Base-by-base conservation (phyloP, 345 rosid species). In the Clarkia xantiana region DNA sequence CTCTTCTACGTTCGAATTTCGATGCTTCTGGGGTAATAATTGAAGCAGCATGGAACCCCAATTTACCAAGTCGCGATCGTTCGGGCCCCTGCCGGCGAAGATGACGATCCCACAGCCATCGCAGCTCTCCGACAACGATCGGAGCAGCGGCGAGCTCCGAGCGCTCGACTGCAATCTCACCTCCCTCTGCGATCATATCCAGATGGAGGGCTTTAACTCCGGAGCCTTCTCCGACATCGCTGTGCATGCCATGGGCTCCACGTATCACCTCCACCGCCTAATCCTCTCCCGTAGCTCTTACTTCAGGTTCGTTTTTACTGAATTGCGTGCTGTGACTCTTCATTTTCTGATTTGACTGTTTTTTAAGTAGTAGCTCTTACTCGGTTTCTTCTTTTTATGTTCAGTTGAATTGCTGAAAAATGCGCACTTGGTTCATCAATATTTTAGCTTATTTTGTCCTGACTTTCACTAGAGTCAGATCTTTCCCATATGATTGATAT, bases 101-200 rank as follows among this genome's bases (percentile, higher is more conserved):
- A 44, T 43, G 43, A 12, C 42, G 40, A 41, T 47, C 12, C 41
- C 49, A 1, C 62, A 45, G 14, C 61, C 44, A 12, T 44, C 40
- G 51, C 74, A 71, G 67, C 79, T 61, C 58, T 51, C 78, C 23
- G 90, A 85, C 64, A 80, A 57, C 55, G 95, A 78, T 62, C 74
- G 77, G 65, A 79, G 70, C 69, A 72, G 68, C 57, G 58, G 66
- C 55, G 94, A 88, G 60, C 75, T 84, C 48, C 85, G 86, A 12
- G 74, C 95, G 43, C 69, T 74, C 10, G 91, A 86, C 63, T 90
- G 88, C 59, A 90, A 90, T 56, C 82, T 90, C 48, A 67, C 80
- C 55, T 82, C 94, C 15, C 94, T 90, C 50, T 86, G 97, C 60
- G 94, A 90, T 48, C 95, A 90, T 68, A 79, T 90, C 67, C 94